Conservation (phyloP, 192 early-diverging fungal species). For the Backusella tuberculispora region DNA sequence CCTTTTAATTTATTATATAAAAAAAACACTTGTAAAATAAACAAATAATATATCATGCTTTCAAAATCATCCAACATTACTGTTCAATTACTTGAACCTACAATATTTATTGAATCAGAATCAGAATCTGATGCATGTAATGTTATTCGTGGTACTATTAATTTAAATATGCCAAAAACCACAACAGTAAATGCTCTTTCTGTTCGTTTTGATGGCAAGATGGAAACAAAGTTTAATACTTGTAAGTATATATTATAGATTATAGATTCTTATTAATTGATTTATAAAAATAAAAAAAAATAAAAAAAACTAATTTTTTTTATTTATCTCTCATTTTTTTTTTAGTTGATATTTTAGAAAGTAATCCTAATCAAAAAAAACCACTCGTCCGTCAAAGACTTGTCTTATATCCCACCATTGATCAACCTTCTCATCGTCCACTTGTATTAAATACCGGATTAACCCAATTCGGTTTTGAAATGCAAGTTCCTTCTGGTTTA, state of each 20-base stretch:
- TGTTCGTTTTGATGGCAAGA: slow-evolving; percentile 10
- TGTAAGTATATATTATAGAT: slow-evolving; percentile 3
- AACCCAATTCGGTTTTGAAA: slow-evolving; percentile 19
- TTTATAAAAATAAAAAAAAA: background rate
- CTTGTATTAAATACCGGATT: slow-evolving; percentile 8
- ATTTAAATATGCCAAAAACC: slow-evolving; percentile 3
- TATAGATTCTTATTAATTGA: background rate
- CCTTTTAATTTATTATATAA: background rate
- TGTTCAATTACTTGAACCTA: slow-evolving; percentile 22
- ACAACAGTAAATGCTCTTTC: slow-evolving; percentile 10
- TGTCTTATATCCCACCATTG: background rate
- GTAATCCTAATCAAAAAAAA: background rate
- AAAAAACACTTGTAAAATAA: slow-evolving; percentile 1
- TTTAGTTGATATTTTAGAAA: slow-evolving; percentile 10
- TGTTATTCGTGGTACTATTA: slow-evolving; percentile 12
- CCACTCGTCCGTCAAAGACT: slow-evolving; percentile 10
- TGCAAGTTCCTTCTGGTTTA: slow-evolving; percentile 14
- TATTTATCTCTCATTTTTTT: too few relatives aligned
- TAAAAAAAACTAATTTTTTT: background rate
- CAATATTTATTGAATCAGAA: background rate
- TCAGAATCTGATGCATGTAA: slow-evolving; percentile 1
- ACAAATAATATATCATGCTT: slow-evolving; percentile 5
- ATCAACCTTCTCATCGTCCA: background rate
- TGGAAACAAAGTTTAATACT: background rate
- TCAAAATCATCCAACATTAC: slow-evolving; percentile 15